These are phyloP conservation scores for Polyplosphaeria fusca DNA, from an alignment of 495 filamentous ascomycete genomes.

Conservation along the genomic window DNA sequence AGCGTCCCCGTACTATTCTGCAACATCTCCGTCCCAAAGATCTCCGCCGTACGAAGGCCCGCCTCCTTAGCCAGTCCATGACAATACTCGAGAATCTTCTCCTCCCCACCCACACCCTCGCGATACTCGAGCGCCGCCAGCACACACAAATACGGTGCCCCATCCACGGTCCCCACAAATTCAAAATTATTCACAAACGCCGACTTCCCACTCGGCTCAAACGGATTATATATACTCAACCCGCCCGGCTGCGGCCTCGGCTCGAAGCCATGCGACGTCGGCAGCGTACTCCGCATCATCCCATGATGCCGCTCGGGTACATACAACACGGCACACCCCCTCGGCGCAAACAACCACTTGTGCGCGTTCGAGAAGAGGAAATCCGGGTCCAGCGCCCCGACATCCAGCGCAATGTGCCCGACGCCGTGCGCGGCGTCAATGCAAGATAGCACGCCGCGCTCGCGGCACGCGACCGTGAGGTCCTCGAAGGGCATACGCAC, in stretches of 20 bases:
- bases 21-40: conserved; percentile 67
- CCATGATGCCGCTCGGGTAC: conserved; percentile 70
- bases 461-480: conserved; percentile 59
- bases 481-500: conserved; percentile 73
- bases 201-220: conserved; percentile 48
- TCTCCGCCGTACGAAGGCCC: conserved; percentile 52
- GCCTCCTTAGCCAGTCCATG: conserved; percentile 56
- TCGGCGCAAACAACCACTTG: conserved; percentile 90
- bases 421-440: conserved; percentile 84
- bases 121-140: conserved; percentile 68
- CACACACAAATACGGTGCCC: conserved; percentile 65
- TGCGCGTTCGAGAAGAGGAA: conserved; percentile 84
- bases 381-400: conserved; percentile 64
- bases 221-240: conserved; percentile 58
- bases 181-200: conserved; percentile 70
- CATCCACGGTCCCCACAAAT: conserved; percentile 73
- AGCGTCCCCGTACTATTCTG: conserved; percentile 46
- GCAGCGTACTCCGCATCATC: conserved; percentile 69
- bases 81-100: conserved; percentile 59
- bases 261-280: conserved; percentile 63
- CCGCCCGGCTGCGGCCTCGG: conserved; percentile 47
- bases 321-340: conserved; percentile 75
- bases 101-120: conserved; percentile 68
- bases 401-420: conserved; percentile 69
- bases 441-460: conserved; percentile 58